A percentile compares a stretch with the other conserved stretches of the same genome.
These are phyloP conservation scores for Phyllosticta capitalensis DNA, from an alignment of 2,329 filamentous ascomycete genomes.

Conservation along the genomic window DNA sequence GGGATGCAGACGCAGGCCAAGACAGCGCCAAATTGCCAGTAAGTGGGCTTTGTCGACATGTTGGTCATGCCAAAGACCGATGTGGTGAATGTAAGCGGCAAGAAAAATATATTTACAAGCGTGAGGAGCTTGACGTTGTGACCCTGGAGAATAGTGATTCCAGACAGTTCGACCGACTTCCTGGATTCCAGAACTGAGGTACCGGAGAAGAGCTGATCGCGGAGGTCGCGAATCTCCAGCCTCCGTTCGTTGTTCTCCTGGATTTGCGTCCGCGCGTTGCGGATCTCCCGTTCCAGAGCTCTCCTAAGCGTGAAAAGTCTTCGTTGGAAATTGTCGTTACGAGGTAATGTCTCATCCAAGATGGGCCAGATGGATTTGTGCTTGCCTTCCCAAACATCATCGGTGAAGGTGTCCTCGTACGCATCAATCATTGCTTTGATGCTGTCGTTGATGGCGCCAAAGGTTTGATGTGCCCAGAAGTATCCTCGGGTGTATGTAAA, in stretches of 20 bases:
- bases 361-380: slow-evolving; percentile 49
- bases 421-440: slow-evolving; percentile 50
- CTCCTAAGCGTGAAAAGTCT: slow-evolving; percentile 38
- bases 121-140: slow-evolving; percentile 53
- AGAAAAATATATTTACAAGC: slow-evolving; percentile 51
- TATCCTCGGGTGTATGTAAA: slow-evolving; percentile 54
- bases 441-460: slow-evolving; percentile 50
- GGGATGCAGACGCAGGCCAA: slow-evolving; percentile 34
- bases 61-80: slow-evolving; percentile 47
- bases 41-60: slow-evolving; percentile 29
- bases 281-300: slow-evolving; percentile 45
- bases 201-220: slow-evolving; percentile 54
- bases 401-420: slow-evolving; percentile 49
- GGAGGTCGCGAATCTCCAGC: slow-evolving; percentile 46
- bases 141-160: slow-evolving; percentile 47
- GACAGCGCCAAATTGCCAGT: slow-evolving; percentile 33
- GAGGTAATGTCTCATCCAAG: slow-evolving; percentile 35
- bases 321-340: slow-evolving; percentile 40
- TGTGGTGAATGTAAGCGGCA: slow-evolving; percentile 53
- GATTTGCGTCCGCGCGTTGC: slow-evolving; percentile 38
- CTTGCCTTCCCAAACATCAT: slow-evolving; percentile 49
- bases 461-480: slow-evolving; percentile 54
- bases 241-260: slow-evolving; percentile 45
- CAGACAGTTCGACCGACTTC: slow-evolving; percentile 47
- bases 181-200: slow-evolving; percentile 54